Conservation (phyloP, 352 stramenopile genomes). For the Plasmopara muralis region DNA sequence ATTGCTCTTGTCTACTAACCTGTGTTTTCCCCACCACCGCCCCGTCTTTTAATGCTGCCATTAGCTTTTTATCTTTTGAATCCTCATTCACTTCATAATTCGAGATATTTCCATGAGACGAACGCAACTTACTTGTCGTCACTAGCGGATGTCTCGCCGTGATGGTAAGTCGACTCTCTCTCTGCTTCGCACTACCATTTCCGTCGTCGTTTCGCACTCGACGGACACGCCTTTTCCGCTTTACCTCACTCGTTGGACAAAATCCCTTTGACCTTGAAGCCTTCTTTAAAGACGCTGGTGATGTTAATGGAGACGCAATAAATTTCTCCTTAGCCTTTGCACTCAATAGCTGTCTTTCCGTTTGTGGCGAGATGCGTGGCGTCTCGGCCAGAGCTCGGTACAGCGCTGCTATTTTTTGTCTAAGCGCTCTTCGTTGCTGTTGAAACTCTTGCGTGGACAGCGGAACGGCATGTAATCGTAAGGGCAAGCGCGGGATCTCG, state of each 20-base stretch:
- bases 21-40: constrained; percentile 2
- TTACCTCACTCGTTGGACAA: constrained; percentile 1
- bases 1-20: constrained; percentile 9
- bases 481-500: constrained; percentile 26
- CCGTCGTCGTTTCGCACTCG: not conserved
- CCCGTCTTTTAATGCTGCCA: not conserved
- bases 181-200: not conserved
- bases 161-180: constrained; percentile 1
- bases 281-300: constrained; percentile 9
- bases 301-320: constrained; percentile 6
- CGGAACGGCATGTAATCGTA: constrained; percentile 16
- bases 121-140: constrained; percentile 10
- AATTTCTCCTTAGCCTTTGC: constrained; percentile 3
- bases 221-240: constrained; percentile 9
- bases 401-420: constrained; percentile 31
- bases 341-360: constrained; percentile 4
- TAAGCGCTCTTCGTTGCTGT: constrained; percentile 31
- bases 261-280: constrained; percentile 2
- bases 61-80: too few species aligned
- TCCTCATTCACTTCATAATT: too few species aligned
- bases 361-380: constrained; percentile 13
- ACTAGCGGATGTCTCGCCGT: constrained; percentile 15
- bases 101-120: too few species aligned
- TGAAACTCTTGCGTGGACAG: constrained; percentile 37
- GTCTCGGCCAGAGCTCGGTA: constrained; percentile 27